Conservation (phyloP, 371 early-diverging fungal genomes). For the Capillidium rhysosporum region DNA sequence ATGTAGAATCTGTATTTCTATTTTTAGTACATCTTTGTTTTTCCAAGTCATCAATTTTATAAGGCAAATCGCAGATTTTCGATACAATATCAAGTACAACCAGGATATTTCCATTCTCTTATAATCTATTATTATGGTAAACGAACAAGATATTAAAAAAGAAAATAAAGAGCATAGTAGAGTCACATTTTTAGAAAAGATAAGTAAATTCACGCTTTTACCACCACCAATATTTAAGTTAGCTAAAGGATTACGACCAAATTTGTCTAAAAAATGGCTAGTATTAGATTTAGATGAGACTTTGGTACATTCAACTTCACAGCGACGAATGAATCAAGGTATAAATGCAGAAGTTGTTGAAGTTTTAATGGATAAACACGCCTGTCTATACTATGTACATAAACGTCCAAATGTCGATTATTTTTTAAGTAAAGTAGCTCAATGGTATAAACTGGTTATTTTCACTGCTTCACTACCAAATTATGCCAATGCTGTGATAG, state of each 20-base stretch:
- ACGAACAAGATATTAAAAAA: too few relatives aligned
- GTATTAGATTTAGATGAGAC: conserved; percentile 96
- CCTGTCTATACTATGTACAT: conserved; percentile 82
- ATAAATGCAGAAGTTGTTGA: conserved; percentile 61
- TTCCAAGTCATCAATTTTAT: too few relatives aligned
- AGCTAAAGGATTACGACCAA: conserved; percentile 1
- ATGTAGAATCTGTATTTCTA: too few relatives aligned
- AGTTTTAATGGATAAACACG: conserved; percentile 74
- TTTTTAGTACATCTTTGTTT: too few relatives aligned
- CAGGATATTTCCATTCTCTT: too few relatives aligned
- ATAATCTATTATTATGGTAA: too few relatives aligned
- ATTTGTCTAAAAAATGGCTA: conserved; percentile 44
- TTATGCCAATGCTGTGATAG: conserved; percentile 95
- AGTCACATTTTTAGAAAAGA: too few relatives aligned
- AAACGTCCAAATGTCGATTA: conserved; percentile 92
- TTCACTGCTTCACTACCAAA: conserved; percentile 95
- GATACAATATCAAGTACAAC: too few relatives aligned
- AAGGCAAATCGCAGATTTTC: too few relatives aligned
- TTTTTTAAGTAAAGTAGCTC: conserved; percentile 78
- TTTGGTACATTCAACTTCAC: conserved; percentile 79
- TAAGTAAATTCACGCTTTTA: not conserved
- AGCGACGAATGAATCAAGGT: conserved; percentile 25
- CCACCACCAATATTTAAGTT: conserved; percentile 1
- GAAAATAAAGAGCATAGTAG: too few relatives aligned
- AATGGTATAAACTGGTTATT: conserved; percentile 96